Evolutionary conservation across 2,329 filamentous ascomycete species (phyloP).

Genomic region (Apiospora arundinis): DNA sequence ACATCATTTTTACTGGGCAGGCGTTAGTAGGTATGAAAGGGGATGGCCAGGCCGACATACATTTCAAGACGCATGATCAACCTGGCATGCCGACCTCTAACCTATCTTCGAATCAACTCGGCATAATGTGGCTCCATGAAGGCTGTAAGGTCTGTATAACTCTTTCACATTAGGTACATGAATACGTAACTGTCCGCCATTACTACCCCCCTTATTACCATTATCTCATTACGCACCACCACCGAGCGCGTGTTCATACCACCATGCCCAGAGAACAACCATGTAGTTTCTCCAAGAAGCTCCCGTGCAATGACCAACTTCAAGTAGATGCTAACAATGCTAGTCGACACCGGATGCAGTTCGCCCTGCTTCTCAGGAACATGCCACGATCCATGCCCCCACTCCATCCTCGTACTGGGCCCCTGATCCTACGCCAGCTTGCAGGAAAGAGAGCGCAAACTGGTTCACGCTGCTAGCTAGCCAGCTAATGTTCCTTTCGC

Average conservation of each 20-base stretch:
- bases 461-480: conserved; percentile 35
- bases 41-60: neutral
- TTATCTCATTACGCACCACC: neutral
- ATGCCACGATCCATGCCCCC: conserved; percentile 36
- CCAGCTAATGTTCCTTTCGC: conserved; percentile 35
- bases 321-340: neutral
- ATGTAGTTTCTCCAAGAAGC: neutral
- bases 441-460: conserved; percentile 38
- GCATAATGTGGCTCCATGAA: neutral
- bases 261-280: neutral
- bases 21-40: neutral
- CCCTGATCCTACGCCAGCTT: conserved; percentile 37
- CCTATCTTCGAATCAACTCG: neutral
- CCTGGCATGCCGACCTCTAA: neutral
- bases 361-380: neutral
- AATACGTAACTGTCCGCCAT: neutral
- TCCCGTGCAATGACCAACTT: neutral
- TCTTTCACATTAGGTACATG: neutral
- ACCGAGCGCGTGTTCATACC: neutral
- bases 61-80: neutral
- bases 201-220: neutral
- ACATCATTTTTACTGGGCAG: neutral
- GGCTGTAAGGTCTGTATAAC: conserved; percentile 1
- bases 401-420: conserved; percentile 38
- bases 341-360: neutral